Conservation (phyloP, 257 asterid species). For the Sherardia arvensis region DNA sequence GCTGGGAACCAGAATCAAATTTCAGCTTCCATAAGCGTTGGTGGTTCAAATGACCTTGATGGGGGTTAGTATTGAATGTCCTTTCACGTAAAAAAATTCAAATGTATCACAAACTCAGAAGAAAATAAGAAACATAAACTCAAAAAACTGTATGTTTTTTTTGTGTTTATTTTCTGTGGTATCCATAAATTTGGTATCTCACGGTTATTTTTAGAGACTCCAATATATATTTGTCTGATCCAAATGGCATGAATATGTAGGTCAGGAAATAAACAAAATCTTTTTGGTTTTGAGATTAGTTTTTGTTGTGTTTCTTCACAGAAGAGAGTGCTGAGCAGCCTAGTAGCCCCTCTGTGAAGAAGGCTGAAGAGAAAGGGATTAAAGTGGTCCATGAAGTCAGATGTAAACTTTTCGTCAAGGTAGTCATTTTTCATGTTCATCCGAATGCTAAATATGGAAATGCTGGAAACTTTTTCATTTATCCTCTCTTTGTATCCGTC, state of each 20-base stretch:
- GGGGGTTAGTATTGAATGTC: conserved; percentile 18
- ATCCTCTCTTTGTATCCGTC: conserved; percentile 16
- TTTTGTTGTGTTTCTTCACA: conserved; percentile 17
- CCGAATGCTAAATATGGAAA: not conserved
- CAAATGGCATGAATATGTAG: not conserved
- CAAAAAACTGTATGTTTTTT: not conserved
- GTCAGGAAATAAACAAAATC: not conserved
- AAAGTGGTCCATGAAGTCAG: conserved; percentile 75
- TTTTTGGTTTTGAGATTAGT: not conserved
- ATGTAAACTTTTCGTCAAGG: conserved; percentile 93
- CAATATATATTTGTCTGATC: not conserved
- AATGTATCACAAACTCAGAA: not conserved
- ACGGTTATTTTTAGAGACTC: not conserved
- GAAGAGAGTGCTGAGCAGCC: conserved; percentile 85
- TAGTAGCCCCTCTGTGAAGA: conserved; percentile 88
- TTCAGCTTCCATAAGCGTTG: conserved; percentile 9
- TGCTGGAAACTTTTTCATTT: conserved; percentile 2
- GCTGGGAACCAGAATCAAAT: conserved; percentile 21
- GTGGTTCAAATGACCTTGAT: conserved; percentile 24
- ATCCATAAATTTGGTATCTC: not conserved
- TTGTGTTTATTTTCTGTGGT: not conserved
- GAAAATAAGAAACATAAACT: too few relatives aligned
- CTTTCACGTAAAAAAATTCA: not conserved
- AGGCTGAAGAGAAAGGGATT: conserved; percentile 71
- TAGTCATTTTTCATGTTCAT: conserved; percentile 8